Evolutionary conservation across 75 land plant genomes (phyloP).

Genomic region (Sequoiadendron giganteum): DNA sequence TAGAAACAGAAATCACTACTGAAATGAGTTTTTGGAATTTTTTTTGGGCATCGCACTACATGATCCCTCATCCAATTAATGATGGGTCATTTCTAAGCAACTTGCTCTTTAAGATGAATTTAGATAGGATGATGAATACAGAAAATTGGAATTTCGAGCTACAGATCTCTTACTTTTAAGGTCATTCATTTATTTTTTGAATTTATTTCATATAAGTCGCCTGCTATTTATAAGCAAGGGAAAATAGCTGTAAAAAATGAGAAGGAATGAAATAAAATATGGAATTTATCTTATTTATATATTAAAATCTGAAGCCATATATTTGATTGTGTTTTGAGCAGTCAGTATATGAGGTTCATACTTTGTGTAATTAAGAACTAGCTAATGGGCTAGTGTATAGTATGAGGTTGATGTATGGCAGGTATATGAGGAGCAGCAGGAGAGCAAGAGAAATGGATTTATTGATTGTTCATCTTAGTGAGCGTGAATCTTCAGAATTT

Average conservation of each 20-base stretch:
- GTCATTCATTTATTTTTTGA: neutral
- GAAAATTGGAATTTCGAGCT: neutral
- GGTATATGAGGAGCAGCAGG: neutral
- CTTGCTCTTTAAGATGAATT: too few relatives aligned
- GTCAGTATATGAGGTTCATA: neutral
- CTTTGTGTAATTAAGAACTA: neutral
- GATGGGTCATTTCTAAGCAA: too few relatives aligned
- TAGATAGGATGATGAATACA: neutral
- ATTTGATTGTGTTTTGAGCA: neutral
- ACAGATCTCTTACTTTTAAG: neutral
- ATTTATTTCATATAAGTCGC: neutral
- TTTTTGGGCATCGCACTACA: neutral
- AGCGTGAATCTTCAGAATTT: neutral
- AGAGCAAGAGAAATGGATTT: neutral
- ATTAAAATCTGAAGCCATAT: neutral
- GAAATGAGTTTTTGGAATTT: neutral
- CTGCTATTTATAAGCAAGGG: neutral
- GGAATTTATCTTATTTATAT: neutral
- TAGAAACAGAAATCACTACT: neutral
- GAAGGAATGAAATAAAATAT: neutral
- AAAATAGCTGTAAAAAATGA: neutral
- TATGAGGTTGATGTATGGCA: constrained; percentile 6
- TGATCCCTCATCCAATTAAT: neutral
- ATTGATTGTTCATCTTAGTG: neutral
- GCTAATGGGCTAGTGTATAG: constrained; percentile 1